Conservation (phyloP, 768 basidiomycete species). For the Cystofilobasidium macerans region DNA sequence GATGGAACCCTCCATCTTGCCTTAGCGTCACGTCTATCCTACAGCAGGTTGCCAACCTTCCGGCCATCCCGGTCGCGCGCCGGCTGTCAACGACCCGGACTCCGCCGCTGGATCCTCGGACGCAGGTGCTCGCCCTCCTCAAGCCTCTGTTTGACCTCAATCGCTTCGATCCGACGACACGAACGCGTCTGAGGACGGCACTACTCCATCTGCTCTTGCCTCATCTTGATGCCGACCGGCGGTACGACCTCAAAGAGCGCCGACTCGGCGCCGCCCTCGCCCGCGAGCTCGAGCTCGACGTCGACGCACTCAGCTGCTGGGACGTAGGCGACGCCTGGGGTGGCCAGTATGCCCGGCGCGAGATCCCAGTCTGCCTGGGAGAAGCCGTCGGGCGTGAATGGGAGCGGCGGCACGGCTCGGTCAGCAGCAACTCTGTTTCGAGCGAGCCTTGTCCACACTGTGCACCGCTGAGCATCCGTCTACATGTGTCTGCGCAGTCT, state of each 20-base stretch:
- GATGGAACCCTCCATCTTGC: neutral
- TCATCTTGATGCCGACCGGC: conserved; percentile 58
- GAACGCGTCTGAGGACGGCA: conserved; percentile 40
- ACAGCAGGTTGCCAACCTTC: neutral
- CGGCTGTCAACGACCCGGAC: neutral
- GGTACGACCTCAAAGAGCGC: conserved; percentile 42
- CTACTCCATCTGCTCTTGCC: conserved; percentile 75
- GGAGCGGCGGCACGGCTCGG: conserved; percentile 37
- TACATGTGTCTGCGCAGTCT: too few relatives aligned
- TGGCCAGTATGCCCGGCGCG: conserved; percentile 40
- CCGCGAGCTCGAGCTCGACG: conserved; percentile 2
- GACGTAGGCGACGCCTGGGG: conserved; percentile 32
- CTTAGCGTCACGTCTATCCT: neutral
- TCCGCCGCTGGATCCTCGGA: neutral
- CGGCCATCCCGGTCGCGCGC: neutral
- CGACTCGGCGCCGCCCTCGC: conserved; percentile 8
- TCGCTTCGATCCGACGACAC: neutral
- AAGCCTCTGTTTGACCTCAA: neutral
- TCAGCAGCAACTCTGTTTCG: conserved; percentile 33
- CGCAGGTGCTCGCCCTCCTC: neutral
- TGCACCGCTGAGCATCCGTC: neutral
- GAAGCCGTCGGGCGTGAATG: conserved; percentile 48
- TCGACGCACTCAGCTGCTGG: conserved; percentile 31
- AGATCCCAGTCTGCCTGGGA: conserved; percentile 57
- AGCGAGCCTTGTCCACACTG: neutral